These are phyloP conservation scores for Aspergillus nidulans DNA, from an alignment of 495 filamentous ascomycete genomes.

Conservation along the genomic window DNA sequence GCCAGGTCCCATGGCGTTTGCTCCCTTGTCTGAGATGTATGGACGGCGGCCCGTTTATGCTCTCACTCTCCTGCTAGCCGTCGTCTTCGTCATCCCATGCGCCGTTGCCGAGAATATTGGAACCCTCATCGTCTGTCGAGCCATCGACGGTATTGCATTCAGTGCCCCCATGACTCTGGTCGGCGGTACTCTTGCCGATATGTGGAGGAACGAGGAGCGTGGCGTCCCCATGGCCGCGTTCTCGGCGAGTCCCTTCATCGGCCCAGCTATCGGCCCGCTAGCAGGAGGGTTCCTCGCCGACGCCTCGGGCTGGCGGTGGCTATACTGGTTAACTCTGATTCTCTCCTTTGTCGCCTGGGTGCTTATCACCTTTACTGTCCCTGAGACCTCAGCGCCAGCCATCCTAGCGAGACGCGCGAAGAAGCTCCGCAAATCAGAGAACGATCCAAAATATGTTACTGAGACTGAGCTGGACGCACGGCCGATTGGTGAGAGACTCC, in stretches of 20 bases:
- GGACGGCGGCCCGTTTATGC: constrained; percentile 65
- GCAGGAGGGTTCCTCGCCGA: constrained; percentile 71
- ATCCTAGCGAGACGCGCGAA: constrained; percentile 60
- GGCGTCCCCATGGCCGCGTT: constrained; percentile 87
- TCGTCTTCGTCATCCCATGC: constrained; percentile 74
- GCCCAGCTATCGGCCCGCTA: constrained; percentile 69
- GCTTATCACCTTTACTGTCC: constrained; percentile 72
- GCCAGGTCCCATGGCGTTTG: constrained; percentile 71
- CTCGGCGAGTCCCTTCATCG: constrained; percentile 72
- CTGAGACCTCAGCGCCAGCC: constrained; percentile 74
- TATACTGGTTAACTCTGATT: constrained; percentile 82
- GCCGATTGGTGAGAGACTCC: constrained; percentile 56
- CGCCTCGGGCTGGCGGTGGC: constrained; percentile 71
- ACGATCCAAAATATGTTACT: constrained; percentile 60
- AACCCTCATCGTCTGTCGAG: constrained; percentile 67
- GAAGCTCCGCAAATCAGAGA: constrained; percentile 64
- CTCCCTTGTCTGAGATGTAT: constrained; percentile 68
- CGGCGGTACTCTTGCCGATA: constrained; percentile 73
- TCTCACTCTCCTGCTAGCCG: constrained; percentile 52
- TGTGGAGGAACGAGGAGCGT: constrained; percentile 77
- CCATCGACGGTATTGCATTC: constrained; percentile 77
- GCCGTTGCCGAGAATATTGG: constrained; percentile 69
- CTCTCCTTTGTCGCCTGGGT: constrained; percentile 60
- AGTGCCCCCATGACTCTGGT: constrained; percentile 81
- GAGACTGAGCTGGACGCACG: constrained; percentile 69